Evolutionary conservation across 345 rosid genomes (phyloP), one percentile per base, ranked within the genome.

Genomic region (Clausena lansium): DNA sequence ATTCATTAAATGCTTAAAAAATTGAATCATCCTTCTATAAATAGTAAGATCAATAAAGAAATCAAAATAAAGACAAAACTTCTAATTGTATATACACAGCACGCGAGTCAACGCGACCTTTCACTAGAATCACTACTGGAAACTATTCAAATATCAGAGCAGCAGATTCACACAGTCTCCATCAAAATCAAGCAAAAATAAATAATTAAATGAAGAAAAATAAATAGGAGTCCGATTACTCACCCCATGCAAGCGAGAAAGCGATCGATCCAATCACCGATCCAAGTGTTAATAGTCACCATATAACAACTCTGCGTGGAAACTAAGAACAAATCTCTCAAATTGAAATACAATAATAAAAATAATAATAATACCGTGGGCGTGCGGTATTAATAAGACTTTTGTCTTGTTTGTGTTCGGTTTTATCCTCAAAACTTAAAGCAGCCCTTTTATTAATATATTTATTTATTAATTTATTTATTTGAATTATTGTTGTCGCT

Each of bases 231-330:
- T 52, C 32, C 67, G 33, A 83, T 22, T 7, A 77, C 83, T 81
- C 77, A 88, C 95, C 91, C 88, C 85, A 87, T 86, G 70, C 89
- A 91, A 73, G 87, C 85, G 13, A 91, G 86, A 45, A 88, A 68
- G 78, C 84, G 87, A 67, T 73, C 71, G 85, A 89, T 86, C 92
- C 94, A 89, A 79, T 85, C 78, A 61, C 83, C 52, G 38, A 82
- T 9, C 7, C 84, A 72, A 77, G 71, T 81, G 78, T 67, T 68
- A 11, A 85, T 20, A 35, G 76, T 81, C 80, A 85, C 88, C 88
- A 89, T 88, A 22, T 19, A 60, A 27, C 55, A 13, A 70, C 25
- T 52, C 74, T 22, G 27, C 61, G 25, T 30, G 32, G 25, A 52
- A 28, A 24, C 33, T 30, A 39, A 68, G 55, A 67, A 41, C 45